A percentile compares a stretch with the other conserved stretches of the same genome.
These are phyloP conservation scores for Cyclotella baltica DNA, from an alignment of 108 stramenopile genomes.

Conservation along the genomic window DNA sequence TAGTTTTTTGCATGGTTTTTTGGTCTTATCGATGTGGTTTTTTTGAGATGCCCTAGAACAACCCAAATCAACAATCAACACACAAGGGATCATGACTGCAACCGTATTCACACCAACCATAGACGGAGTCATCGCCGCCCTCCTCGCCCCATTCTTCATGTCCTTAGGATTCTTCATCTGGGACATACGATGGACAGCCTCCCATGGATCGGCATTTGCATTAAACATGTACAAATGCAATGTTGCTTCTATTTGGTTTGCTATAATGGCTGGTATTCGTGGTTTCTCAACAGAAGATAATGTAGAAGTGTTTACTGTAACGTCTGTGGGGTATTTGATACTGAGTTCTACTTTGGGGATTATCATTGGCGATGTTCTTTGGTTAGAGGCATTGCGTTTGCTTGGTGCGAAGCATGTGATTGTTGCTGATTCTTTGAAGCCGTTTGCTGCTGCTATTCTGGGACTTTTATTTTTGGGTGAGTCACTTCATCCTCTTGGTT, in stretches of 20 bases:
- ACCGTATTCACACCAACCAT: constrained; percentile 34
- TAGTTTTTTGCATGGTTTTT: too few species aligned
- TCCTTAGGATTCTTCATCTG: constrained; percentile 80
- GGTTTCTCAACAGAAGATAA: constrained; percentile 25
- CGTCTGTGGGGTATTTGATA: constrained; percentile 63
- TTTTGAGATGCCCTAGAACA: too few species aligned
- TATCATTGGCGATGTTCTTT: constrained; percentile 79
- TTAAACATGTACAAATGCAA: constrained; percentile 90
- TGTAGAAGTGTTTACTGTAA: constrained; percentile 29
- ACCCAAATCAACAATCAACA: too few species aligned
- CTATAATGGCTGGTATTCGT: constrained; percentile 39
- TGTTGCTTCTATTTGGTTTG: constrained; percentile 72
- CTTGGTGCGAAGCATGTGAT: constrained; percentile 87
- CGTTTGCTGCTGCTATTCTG: constrained; percentile 84
- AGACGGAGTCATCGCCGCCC: constrained; percentile 59
- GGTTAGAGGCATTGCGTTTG: constrained; percentile 81
- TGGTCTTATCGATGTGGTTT: too few species aligned
- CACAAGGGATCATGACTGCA: constrained; percentile 9
- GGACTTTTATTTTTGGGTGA: constrained; percentile 76
- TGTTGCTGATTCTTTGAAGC: constrained; percentile 84
- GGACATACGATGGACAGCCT: constrained; percentile 73
- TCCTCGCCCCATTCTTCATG: constrained; percentile 72
- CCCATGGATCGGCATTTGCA: constrained; percentile 73
- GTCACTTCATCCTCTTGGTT: constrained; percentile 39
- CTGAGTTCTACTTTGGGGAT: constrained; percentile 84